These are phyloP conservation scores for Cordyceps militaris DNA, from an alignment of 2,329 filamentous ascomycete species.

Conservation along the genomic window DNA sequence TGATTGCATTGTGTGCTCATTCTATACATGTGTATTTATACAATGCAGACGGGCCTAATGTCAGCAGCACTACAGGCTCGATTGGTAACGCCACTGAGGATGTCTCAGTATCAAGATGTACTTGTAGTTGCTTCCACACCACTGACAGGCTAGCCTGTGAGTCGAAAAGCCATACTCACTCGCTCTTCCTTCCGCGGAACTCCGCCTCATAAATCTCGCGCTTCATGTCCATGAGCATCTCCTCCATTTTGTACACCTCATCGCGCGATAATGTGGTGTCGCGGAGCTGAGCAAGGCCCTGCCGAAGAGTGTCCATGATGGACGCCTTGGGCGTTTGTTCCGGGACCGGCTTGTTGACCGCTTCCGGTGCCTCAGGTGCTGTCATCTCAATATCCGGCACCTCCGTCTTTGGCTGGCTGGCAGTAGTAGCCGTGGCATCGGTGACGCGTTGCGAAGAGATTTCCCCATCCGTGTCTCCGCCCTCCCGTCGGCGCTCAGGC, in stretches of 20 bases:
- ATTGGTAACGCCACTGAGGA: no score
- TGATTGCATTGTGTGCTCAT: no score
- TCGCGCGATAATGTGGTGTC: constrained; percentile 52
- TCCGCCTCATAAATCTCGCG: constrained; percentile 66
- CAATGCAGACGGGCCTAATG: no score
- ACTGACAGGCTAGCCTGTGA: no score
- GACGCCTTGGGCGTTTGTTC: constrained; percentile 8
- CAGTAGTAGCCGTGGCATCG: constrained; percentile 34
- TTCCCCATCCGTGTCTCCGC: constrained; percentile 34
- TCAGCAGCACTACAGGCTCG: no score
- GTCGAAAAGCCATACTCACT: no score
- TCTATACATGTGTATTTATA: no score
- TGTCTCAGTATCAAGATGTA: no score
- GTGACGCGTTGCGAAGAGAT: constrained; percentile 34
- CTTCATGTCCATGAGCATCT: constrained; percentile 73
- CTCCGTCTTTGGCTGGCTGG: constrained; percentile 23
- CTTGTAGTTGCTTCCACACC: no score
- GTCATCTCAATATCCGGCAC: constrained; percentile 16
- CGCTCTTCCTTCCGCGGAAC: constrained; percentile 39
- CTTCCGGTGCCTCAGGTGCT: constrained; percentile 21
- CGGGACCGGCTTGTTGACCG: constrained; percentile 10
- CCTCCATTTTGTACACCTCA: constrained; percentile 66
- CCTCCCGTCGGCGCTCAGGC: constrained; percentile 16
- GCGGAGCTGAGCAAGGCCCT: constrained; percentile 49
- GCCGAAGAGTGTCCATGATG: constrained; percentile 28